Conservation (phyloP, 2,329 filamentous ascomycete genomes). For the Xylariaceae sp. region DNA sequence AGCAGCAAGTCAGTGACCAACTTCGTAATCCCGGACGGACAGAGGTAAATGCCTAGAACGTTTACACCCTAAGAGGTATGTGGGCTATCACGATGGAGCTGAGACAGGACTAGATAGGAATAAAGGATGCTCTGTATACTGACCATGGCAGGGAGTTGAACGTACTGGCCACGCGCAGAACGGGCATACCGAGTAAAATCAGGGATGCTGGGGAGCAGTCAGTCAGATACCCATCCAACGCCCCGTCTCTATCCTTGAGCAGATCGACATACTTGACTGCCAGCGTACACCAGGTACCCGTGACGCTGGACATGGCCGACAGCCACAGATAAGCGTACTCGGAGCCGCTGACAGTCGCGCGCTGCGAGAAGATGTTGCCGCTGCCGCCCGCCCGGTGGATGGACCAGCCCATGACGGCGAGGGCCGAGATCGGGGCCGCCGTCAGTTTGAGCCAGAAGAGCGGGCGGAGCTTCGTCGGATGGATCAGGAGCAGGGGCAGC, state of each 20-base stretch:
- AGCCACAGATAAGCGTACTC: slow-evolving; percentile 46
- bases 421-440: slow-evolving; percentile 48
- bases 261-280: too few species aligned
- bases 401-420: slow-evolving; percentile 57
- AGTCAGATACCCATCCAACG: too few species aligned
- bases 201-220: too few species aligned
- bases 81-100: too few species aligned
- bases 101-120: too few species aligned
- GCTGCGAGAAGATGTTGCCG: slow-evolving; percentile 28
- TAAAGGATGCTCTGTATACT: too few species aligned
- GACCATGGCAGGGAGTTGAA: slow-evolving; percentile 36
- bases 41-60: too few species aligned
- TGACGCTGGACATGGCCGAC: slow-evolving; percentile 38
- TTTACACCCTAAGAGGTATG: too few species aligned
- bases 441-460: slow-evolving; percentile 42
- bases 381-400: slow-evolving; percentile 50
- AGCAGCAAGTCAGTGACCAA: too few species aligned
- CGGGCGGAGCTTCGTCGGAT: slow-evolving; percentile 29
- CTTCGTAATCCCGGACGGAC: too few species aligned
- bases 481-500: slow-evolving; percentile 23
- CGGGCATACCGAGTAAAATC: slow-evolving; percentile 44
- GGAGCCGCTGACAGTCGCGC: slow-evolving; percentile 29
- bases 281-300: slow-evolving; percentile 33
- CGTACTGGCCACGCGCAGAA: slow-evolving; percentile 28
- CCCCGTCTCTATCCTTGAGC: too few species aligned